phyloP scores from a whole-genome alignment of 1,139 yeast species.

The Sugiyamaella japonica region DNA sequence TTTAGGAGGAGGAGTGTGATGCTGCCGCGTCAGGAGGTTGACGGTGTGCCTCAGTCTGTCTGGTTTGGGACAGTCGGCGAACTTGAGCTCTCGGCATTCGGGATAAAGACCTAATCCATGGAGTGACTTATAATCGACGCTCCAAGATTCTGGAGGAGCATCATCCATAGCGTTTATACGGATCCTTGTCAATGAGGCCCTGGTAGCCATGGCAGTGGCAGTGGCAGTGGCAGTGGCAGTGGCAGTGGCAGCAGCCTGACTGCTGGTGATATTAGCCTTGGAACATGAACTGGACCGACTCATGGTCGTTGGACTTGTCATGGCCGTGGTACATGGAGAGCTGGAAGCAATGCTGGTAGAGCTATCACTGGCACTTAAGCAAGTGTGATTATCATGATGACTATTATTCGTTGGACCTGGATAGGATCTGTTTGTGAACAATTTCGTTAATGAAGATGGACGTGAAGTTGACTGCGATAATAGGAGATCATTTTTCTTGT shows the following conservation, averaged over 20 bases:
- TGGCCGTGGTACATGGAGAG: constrained; percentile 3
- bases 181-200: no score
- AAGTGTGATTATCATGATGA: neutral
- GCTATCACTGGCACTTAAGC: neutral
- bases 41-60: constrained; percentile 9
- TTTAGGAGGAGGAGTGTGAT: constrained; percentile 18
- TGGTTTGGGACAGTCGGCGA: constrained; percentile 21
- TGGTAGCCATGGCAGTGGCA: no score
- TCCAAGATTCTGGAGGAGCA: constrained; percentile 14
- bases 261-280: no score
- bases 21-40: constrained; percentile 8
- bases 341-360: neutral
- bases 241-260: no score
- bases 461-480: constrained; percentile 11
- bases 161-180: neutral
- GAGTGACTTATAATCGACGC: constrained; percentile 9
- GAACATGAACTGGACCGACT: constrained; percentile 9
- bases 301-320: neutral
- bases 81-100: constrained; percentile 12
- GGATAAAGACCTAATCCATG: constrained; percentile 13
- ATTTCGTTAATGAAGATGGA: constrained; percentile 8
- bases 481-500: neutral
- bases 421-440: constrained; percentile 6
- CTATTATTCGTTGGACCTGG: neutral
- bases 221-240: no score